A percentile compares a stretch with the other conserved stretches of the same genome.
phyloP scores from a whole-genome alignment of 2,329 filamentous ascomycete species.

The Pleurostoma richardsiae region DNA sequence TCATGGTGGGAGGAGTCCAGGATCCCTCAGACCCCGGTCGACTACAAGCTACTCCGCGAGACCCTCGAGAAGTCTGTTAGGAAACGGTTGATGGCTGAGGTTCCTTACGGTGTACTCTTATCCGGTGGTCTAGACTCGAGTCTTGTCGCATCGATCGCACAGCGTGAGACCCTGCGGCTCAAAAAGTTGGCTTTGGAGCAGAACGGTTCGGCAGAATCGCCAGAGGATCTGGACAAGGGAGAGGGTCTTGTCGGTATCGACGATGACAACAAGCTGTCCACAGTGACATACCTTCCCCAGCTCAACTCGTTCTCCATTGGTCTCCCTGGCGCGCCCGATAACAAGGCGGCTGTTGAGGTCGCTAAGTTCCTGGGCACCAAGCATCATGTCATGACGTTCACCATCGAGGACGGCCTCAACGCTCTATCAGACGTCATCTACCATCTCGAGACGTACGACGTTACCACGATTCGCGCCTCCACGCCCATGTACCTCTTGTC shows the following conservation, averaged over 20 bases:
- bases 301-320: slow-evolving; percentile 99
- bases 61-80: slow-evolving; percentile 86
- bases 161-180: slow-evolving; percentile 80
- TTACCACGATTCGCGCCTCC: slow-evolving; percentile 95
- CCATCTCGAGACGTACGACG: slow-evolving; percentile 96
- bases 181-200: slow-evolving; percentile 57
- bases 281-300: slow-evolving; percentile 85
- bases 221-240: slow-evolving; percentile 51
- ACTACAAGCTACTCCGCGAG: slow-evolving; percentile 76
- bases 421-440: slow-evolving; percentile 96
- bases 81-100: slow-evolving; percentile 97
- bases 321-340: slow-evolving; percentile 87
- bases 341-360: slow-evolving; percentile 84
- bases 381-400: slow-evolving; percentile 98
- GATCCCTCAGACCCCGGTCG: slow-evolving; percentile 74
- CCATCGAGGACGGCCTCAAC: slow-evolving; percentile 93
- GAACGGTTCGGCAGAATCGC: slow-evolving; percentile 31
- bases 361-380: slow-evolving; percentile 96
- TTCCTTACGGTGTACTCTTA: slow-evolving; percentile 92
- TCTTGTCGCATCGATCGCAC: slow-evolving; percentile 89
- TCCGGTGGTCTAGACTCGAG: slow-evolving; percentile 96
- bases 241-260: slow-evolving; percentile 89
- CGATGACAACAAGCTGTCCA: slow-evolving; percentile 82
- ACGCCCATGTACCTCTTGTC: slow-evolving; percentile 98
- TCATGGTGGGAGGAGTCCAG: slow-evolving; percentile 83